phyloP scores from a whole-genome alignment of 2,329 filamentous ascomycete species.

The Alternaria consortialis region DNA sequence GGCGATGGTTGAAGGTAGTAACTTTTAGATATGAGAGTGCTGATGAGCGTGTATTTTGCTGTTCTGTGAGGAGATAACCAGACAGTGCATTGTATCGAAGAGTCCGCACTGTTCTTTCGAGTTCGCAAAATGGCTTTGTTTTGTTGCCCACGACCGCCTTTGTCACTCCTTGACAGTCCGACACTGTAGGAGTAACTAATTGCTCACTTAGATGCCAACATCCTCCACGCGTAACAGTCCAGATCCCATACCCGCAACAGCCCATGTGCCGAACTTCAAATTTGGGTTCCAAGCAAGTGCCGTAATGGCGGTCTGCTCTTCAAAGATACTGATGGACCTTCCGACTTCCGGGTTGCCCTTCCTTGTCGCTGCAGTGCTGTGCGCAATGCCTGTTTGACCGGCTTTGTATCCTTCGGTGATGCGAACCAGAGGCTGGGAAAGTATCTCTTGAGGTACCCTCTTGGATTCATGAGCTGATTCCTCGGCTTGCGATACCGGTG shows the following conservation, averaged over 20 bases:
- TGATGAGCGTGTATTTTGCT: too few relatives aligned
- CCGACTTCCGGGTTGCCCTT: slow-evolving; percentile 33
- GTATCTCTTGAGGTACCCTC: slow-evolving; percentile 19
- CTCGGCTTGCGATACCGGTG: background rate
- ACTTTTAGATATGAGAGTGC: too few relatives aligned
- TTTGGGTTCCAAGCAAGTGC: slow-evolving; percentile 63
- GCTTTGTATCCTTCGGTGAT: slow-evolving; percentile 56
- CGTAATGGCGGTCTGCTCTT: slow-evolving; percentile 56
- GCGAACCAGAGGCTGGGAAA: slow-evolving; percentile 42
- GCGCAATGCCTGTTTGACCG: slow-evolving; percentile 36
- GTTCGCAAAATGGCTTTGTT: background rate
- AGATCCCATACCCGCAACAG: slow-evolving; percentile 59
- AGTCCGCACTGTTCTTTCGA: background rate
- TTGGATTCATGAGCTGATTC: background rate
- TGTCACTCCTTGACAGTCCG: background rate
- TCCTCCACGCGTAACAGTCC: slow-evolving; percentile 62
- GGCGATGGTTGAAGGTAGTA: background rate
- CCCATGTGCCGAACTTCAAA: slow-evolving; percentile 59
- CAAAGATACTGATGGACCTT: slow-evolving; percentile 54
- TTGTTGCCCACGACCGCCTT: background rate
- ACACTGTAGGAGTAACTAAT: background rate
- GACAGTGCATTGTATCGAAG: background rate
- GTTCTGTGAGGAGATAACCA: too few relatives aligned
- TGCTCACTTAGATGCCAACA: slow-evolving; percentile 42
- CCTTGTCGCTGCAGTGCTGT: slow-evolving; percentile 28